Percentiles rank a stretch among this genome's conserved stretches.
Conservation (phyloP, 257 asterid species). For the Solanum sejunctum region DNA sequence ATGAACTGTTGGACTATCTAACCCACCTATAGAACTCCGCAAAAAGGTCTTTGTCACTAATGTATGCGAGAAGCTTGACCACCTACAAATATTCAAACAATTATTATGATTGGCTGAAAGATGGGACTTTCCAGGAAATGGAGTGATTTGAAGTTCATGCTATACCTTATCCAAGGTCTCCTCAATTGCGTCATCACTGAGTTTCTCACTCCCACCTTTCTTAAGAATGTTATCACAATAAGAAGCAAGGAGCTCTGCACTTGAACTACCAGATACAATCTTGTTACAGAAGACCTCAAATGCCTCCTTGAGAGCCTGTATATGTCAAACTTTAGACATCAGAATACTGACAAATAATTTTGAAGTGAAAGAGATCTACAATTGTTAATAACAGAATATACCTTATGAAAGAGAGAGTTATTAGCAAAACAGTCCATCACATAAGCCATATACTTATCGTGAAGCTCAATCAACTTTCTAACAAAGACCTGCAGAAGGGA, state of each 20-base stretch:
- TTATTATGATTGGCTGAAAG: background rate
- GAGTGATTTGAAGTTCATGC: background rate
- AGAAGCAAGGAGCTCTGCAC: slow-evolving; percentile 62
- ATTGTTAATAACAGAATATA: background rate
- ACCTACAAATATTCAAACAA: slow-evolving; percentile 11
- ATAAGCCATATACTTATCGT: slow-evolving; percentile 13
- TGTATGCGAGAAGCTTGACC: slow-evolving; percentile 33
- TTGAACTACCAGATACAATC: slow-evolving; percentile 56
- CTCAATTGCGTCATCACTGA: slow-evolving; percentile 64
- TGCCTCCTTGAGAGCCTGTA: slow-evolving; percentile 59
- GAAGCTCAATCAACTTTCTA: slow-evolving; percentile 16
- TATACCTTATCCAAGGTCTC: slow-evolving; percentile 60
- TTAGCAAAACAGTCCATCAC: slow-evolving; percentile 6
- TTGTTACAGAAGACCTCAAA: slow-evolving; percentile 62
- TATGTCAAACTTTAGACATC: background rate
- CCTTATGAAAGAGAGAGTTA: slow-evolving; percentile 17
- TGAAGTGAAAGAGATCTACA: background rate
- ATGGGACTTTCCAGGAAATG: background rate
- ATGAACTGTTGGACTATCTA: background rate
- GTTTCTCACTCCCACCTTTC: slow-evolving; percentile 53
- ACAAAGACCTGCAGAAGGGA: slow-evolving; percentile 12
- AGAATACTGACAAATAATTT: background rate
- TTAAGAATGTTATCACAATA: slow-evolving; percentile 61
- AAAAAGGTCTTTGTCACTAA: slow-evolving; percentile 48
- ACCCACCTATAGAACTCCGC: slow-evolving; percentile 40